Base-by-base conservation (phyloP, 2,329 filamentous ascomycete species). In the Fusarium sororula region DNA sequence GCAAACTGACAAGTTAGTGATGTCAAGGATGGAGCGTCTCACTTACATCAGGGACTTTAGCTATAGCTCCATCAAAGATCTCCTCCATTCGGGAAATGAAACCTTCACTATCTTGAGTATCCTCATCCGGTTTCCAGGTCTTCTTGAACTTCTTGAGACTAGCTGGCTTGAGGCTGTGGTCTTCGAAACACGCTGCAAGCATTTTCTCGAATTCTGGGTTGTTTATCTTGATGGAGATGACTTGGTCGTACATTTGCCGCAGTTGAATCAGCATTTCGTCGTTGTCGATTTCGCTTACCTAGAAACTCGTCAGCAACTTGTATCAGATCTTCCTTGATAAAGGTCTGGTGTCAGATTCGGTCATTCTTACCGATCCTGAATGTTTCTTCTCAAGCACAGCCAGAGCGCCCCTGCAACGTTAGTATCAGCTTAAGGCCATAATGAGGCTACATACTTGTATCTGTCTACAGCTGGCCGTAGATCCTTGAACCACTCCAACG, bases 281-380 rank as follows among this genome's bases (percentile, higher is more conserved):
- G 8, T 24, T 15, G 4, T 60, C 44, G 2, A 28, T 20, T 32
- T 56, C 38, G 4, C 6, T 44, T 13, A 3, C 15, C 53, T 18
- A 26, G 18, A 5, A 9, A 10, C 1, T 0, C 1, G 32, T 15
- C 14, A 35, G 14, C 0, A 35, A 0, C 32, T 15, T 35, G 14
- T 0, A 35, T 0, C 0, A 8, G 14, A 35, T 15, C 32, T 15
- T 35, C 0, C 0, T 35, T 35, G 14, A 35, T 35, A 15, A 35
- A 15, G 32, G 1, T 1, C 6, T 35, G 14, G 32, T 15, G 14
- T 35, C 0, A 35, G 32, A 35, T 15, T 15, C 6, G 1, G 6
- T 1, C 14, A 35, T 35, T 35, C 35, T 22, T 44, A 37, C 54
- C 18, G 8, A 13, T 20, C 26, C 28, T 10, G 42, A 61, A 47